Evolutionary conservation across 805 yeast species (phyloP), one percentile per base, ranked within the genome.

Genomic region (Teunomyces atbi): DNA sequence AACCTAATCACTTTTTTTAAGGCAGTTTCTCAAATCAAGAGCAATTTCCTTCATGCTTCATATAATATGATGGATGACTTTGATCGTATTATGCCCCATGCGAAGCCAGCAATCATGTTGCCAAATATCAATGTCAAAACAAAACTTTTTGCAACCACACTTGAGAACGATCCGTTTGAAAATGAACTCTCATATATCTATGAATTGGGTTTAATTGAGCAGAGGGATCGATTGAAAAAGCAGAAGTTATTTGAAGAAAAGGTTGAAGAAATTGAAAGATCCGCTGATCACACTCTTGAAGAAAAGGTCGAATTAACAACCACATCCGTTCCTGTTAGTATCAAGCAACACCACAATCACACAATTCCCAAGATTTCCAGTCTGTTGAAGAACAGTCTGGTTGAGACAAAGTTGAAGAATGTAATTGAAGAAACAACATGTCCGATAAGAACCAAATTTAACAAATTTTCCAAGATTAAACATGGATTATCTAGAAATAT

Each of bases 91-190:
- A 44, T 60, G 50, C 69, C 78, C 37, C 44, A 13, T 49, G 74
- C 40, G 52, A 68, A 65, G n/a, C 62, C 69, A 0, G 74, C 79
- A 0, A 51, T 70, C 3, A 50, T 66, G 13, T 68, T 92, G 6
- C 91, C 91, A 11, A 68, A 66, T 16, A 65, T 89, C 2, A 74
- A 77, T 18, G 53, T 90, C 30, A 75, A 68, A 35, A 71, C 95
- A 0, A 71, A 71, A 5, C 69, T 78, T 34, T 72, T 88, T 51
- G 71, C 84, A 4, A 66, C 90, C 32, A 74, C 84, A 19, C 73
- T 90, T 51, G 96, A 88, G 46, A 96, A 88, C 62, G 97, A 92
- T 64, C 92, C 96, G 6, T 90, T 91, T 61, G 98, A 92, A 63
- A 72, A 82, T 6, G 83, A 88, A 55, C 66, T 91, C 40, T 77